Evolutionary conservation across 371 early-diverging fungal species (phyloP), one percentile per base, ranked within the genome.

Genomic region (Mucor mucedo): DNA sequence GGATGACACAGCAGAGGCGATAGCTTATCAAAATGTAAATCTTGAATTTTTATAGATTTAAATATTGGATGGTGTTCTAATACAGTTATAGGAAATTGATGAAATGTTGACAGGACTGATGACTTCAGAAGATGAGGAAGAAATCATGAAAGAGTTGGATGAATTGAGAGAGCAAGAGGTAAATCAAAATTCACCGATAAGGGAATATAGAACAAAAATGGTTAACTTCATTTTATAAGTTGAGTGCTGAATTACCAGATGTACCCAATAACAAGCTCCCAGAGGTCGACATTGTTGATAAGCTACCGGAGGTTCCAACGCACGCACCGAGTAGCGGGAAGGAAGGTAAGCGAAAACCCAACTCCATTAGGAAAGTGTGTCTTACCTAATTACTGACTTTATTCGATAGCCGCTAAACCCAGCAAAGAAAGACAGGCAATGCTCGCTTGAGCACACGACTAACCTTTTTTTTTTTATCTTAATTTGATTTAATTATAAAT

Each of bases 1-100:
- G 91, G 95, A 95, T 53, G 97, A 98, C 60, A 97, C 98, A 0
- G 94, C 92, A 0, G 98, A 97, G 44, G 96, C 93, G 4, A 92
- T 97, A 70, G 95, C 92, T 0, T 97, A 97, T 70, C 98, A 98
- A 71, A 91, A 93, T 62, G 95, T 83, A 76, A 8, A 21, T 47
- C 5, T 21, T n/a, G 4, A 8, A 1, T 35, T 21, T 21, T 21
- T 21, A 21, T 21, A 21, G 21, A 21, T 21, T 21, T 21, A 21
- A 21, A 21, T 21, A 21, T 21, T 21, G 21, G 21, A 1, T 35
- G 35, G 35, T 14, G 35, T 9, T 11, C 29, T 41, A n/a, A 21
- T 30, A n/a, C 11, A 38, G 11, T 52, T 52, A 48, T 61, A 91
- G 89, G 90, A 96, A 82, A 88, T 97, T 47, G 90, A 91, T 35